Base-by-base conservation (phyloP, 768 basidiomycete genomes). In the Pleurotus pulmonarius region DNA sequence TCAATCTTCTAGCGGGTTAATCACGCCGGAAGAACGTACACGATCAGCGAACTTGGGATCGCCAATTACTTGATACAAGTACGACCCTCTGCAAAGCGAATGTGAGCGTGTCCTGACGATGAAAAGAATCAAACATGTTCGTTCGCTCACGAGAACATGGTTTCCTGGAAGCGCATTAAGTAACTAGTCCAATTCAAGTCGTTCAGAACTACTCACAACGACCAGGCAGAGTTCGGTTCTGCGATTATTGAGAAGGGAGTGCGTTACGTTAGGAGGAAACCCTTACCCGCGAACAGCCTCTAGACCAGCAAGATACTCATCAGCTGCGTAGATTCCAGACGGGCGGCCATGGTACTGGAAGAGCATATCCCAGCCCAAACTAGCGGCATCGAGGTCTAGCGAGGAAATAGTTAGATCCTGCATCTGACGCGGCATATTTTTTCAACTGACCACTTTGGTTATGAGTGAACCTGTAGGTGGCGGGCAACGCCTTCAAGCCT, bases 331-430 rank as follows among this genome's bases (percentile, higher is more conserved):
- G 13, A 82, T 82, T 1, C 81, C 80, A 5, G 79, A 80, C 0
- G 82, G 80, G 2, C 81, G 70, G 5, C 83, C 82, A 59, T 83
- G 82, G 59, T 82, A 85, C 63, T 82, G 69, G 75, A 83, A 83
- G 13, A 83, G 62, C 46, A 82, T 56, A 58, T 85, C 81, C 78
- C 82, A 82, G 5, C 80, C 80, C 44, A 66, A 59, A 60, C 80
- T 82, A 12, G 80, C 79, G 6, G 66, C 65, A 54, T 80, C 75
- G 15, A 83, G 69, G 61, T 82, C 81, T 81, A 56, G 6, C 29
- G 20, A 13, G 12, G 37, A 59, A 3, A 6, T 11, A 46, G 25
- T 45, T 15, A 46, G 37, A 34, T 8, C 29, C 29, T 34, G 9
- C 13, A 25, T 38, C 15, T 7, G 12, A 55, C 11, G 4, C 22